phyloP scores from a whole-genome alignment of 805 yeast species.

The Candida maesae region DNA sequence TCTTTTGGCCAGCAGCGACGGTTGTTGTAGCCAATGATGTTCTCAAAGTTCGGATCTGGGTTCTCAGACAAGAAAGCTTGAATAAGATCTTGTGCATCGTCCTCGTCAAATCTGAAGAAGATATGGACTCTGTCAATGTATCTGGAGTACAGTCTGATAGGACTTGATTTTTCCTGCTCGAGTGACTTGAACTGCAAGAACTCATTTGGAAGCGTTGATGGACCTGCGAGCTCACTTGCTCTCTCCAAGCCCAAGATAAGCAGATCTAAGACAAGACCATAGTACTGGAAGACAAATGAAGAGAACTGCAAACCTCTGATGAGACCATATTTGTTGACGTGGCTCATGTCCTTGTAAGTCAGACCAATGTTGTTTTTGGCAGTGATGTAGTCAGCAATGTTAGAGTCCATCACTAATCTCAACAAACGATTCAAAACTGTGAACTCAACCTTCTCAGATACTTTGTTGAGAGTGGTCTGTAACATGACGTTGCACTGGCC shows the following conservation, averaged over 20 bases:
- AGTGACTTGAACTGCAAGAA: slow-evolving; percentile 65
- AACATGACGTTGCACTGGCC: slow-evolving; percentile 83
- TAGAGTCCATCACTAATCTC: slow-evolving; percentile 79
- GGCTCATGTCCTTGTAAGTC: slow-evolving; percentile 92
- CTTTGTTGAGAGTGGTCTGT: slow-evolving; percentile 65
- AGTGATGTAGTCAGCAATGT: slow-evolving; percentile 90
- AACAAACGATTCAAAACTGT: slow-evolving; percentile 80
- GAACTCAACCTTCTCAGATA: slow-evolving; percentile 84
- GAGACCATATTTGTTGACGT: slow-evolving; percentile 83
- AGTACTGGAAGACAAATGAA: slow-evolving; percentile 84
- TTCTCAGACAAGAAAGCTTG: slow-evolving; percentile 76
- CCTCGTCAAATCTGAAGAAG: slow-evolving; percentile 67
- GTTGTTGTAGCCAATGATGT: slow-evolving; percentile 79
- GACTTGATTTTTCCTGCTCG: slow-evolving; percentile 61
- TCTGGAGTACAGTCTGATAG: slow-evolving; percentile 77
- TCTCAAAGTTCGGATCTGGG: slow-evolving; percentile 91
- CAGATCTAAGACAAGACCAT: slow-evolving; percentile 81
- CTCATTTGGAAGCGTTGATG: slow-evolving; percentile 65
- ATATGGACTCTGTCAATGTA: slow-evolving; percentile 80
- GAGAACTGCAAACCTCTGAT: slow-evolving; percentile 88
- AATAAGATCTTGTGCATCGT: slow-evolving; percentile 71
- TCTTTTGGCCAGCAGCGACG: slow-evolving; percentile 95
- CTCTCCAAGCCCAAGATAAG: slow-evolving; percentile 80
- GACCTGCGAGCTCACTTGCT: slow-evolving; percentile 85
- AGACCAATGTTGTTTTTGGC: slow-evolving; percentile 82